Evolutionary conservation across 73 alveolate species (phyloP), one percentile per base, ranked within the genome.

Genomic region (Symbiodinium pilosum): DNA sequence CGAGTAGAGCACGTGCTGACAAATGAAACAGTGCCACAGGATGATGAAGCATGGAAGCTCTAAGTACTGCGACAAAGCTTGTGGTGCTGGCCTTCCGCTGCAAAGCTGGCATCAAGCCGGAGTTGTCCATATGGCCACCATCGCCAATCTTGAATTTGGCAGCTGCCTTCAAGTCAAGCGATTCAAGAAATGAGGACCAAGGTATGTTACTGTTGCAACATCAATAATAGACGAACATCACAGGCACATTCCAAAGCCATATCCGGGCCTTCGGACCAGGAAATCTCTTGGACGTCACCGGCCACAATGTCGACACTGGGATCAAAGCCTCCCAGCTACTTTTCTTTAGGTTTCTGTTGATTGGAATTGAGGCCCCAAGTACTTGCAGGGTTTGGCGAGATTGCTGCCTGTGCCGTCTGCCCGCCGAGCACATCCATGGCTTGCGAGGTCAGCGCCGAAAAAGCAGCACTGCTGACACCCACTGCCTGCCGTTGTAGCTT

Each of bases 41-140:
- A n/a, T n/a, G n/a, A n/a, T n/a, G n/a, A n/a, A n/a, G n/a, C n/a
- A n/a, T n/a, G n/a, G n/a, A n/a, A n/a, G n/a, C n/a, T n/a, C n/a
- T n/a, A n/a, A n/a, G n/a, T n/a, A n/a, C n/a, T n/a, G n/a, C n/a
- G n/a, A n/a, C n/a, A n/a, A n/a, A n/a, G n/a, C n/a, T n/a, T n/a
- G n/a, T n/a, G n/a, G n/a, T 26, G n/a, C 68, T 1, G 41, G 81
- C 97, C 97, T 91, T 91, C 26, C 97, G 77, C 88, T 91, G 97
- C 47, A 91, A 88, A 28, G 81, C 81, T 3, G 97, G 97, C 97
- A 91, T 12, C 77, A 91, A n/a, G 30, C 97, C 97, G n/a, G 97
- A 91, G 88, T 91, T 91, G 81, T 91, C 97, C 97, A 91, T 91
- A 88, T 91, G 97, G 44, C 97, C 97, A 21, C 97, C 97, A 43